Evolutionary conservation across 345 rosid genomes (phyloP).

Genomic region (Bretschneidera sinensis): DNA sequence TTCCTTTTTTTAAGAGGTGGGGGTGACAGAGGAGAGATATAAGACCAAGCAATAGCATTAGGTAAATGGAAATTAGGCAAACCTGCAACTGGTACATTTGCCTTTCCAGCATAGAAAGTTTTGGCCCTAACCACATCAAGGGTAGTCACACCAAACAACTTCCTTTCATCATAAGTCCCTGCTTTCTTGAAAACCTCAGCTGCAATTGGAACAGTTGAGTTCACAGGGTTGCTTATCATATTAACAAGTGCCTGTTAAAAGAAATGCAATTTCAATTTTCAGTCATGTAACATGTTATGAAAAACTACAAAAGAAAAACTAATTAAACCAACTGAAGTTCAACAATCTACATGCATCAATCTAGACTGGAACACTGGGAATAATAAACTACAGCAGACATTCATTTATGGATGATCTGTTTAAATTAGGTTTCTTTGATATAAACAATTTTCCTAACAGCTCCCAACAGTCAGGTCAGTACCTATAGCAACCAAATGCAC

Average conservation of each 20-base stretch:
- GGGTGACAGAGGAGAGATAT: too few relatives aligned
- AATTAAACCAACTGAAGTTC: not conserved
- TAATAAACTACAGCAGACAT: too few relatives aligned
- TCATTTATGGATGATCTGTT: too few relatives aligned
- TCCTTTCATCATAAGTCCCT: constrained; percentile 64
- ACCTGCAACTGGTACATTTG: constrained; percentile 65
- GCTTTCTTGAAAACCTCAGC: constrained; percentile 79
- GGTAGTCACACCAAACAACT: constrained; percentile 75
- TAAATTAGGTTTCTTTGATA: too few relatives aligned
- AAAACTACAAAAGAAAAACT: not conserved
- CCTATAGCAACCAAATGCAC: too few relatives aligned
- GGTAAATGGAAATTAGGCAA: not conserved
- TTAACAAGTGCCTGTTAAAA: constrained; percentile 54
- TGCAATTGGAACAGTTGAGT: constrained; percentile 76
- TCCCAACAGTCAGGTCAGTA: too few relatives aligned
- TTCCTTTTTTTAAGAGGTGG: too few relatives aligned
- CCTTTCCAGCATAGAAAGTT: constrained; percentile 80
- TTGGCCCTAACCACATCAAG: constrained; percentile 81
- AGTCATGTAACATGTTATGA: not conserved
- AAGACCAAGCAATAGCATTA: not conserved
- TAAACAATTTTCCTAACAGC: too few relatives aligned
- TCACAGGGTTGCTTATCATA: constrained; percentile 84
- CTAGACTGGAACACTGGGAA: too few relatives aligned
- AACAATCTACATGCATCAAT: too few relatives aligned
- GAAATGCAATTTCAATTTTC: not conserved